These are phyloP conservation scores for Hyaloperonospora arabidopsidis DNA, from an alignment of 352 stramenopile genomes.

Conservation along the genomic window DNA sequence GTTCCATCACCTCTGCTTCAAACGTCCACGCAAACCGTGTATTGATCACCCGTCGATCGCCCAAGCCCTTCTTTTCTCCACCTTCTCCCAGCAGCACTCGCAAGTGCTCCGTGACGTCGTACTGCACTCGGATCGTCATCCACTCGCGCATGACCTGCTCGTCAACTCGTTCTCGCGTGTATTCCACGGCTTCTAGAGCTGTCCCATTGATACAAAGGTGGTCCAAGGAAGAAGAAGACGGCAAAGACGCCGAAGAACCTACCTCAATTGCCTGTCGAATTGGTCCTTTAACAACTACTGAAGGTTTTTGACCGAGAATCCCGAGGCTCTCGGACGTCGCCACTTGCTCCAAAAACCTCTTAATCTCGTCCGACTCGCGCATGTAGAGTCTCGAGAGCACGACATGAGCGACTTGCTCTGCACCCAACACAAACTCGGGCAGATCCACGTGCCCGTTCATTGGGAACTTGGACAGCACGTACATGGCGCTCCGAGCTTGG, in stretches of 20 bases:
- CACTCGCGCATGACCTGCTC: conserved; percentile 31
- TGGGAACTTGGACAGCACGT: conserved; percentile 41
- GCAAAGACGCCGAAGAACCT: not conserved
- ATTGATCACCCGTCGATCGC: conserved; percentile 38
- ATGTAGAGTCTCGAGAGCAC: conserved; percentile 46
- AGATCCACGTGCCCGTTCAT: conserved; percentile 26
- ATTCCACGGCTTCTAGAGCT: conserved; percentile 37
- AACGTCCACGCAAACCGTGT: conserved; percentile 53
- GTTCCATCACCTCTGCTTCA: conserved; percentile 39
- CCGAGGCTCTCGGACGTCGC: conserved; percentile 19
- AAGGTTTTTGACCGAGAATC: conserved; percentile 26
- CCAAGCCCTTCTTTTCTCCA: conserved; percentile 24
- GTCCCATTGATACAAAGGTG: conserved; percentile 36
- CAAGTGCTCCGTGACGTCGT: conserved; percentile 45
- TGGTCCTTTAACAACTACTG: conserved; percentile 15
- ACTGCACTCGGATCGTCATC: conserved; percentile 40
- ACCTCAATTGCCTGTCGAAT: not conserved
- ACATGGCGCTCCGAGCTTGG: conserved; percentile 44
- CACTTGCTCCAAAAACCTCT: conserved; percentile 26
- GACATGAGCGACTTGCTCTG: conserved; percentile 30
- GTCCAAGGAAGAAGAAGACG: too few species aligned
- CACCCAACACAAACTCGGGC: conserved; percentile 32
- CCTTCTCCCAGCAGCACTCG: conserved; percentile 10
- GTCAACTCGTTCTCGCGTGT: conserved; percentile 20
- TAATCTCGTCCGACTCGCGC: conserved; percentile 11